phyloP scores from a whole-genome alignment of 2,329 filamentous ascomycete genomes.

The Fusarium decemcellulare region DNA sequence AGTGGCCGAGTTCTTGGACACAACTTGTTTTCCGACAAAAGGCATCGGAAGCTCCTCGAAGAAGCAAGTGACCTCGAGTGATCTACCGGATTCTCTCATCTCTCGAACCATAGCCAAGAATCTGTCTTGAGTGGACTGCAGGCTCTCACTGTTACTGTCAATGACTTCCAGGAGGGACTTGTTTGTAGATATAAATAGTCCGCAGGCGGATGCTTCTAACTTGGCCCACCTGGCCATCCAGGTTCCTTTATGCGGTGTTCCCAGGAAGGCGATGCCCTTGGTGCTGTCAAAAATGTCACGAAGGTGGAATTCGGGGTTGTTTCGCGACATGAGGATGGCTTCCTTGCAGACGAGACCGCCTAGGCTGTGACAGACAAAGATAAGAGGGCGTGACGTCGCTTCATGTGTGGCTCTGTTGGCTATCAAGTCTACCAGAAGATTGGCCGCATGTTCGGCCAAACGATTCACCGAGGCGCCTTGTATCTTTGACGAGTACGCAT shows the following conservation, averaged over 20 bases:
- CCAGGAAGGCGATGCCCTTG: constrained; percentile 53
- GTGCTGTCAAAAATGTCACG: constrained; percentile 44
- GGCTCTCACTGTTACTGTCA: constrained; percentile 42
- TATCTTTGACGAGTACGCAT: constrained; percentile 45
- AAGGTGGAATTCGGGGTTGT: constrained; percentile 49
- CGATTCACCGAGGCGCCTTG: constrained; percentile 42
- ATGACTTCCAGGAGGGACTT: constrained; percentile 47
- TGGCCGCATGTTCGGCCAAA: constrained; percentile 49
- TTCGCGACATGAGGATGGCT: constrained; percentile 51
- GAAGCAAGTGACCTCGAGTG: constrained; percentile 52
- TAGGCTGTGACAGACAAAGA: constrained; percentile 56
- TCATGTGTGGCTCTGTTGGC: constrained; percentile 38
- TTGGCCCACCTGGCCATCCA: constrained; percentile 53
- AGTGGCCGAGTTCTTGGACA: constrained; percentile 50
- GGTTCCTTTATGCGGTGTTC: constrained; percentile 55
- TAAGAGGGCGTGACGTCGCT: constrained; percentile 43
- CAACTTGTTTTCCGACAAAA: constrained; percentile 41
- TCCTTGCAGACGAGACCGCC: constrained; percentile 57
- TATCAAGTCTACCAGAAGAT: constrained; percentile 48
- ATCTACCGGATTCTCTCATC: constrained; percentile 25
- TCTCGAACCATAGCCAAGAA: constrained; percentile 49
- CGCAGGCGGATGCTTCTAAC: constrained; percentile 46
- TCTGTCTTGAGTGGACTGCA: constrained; percentile 40
- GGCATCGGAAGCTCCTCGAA: constrained; percentile 53
- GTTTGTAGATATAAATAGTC: constrained; percentile 51